Conservation (phyloP, 495 filamentous ascomycete species). For the Aspergillus cristatus region DNA sequence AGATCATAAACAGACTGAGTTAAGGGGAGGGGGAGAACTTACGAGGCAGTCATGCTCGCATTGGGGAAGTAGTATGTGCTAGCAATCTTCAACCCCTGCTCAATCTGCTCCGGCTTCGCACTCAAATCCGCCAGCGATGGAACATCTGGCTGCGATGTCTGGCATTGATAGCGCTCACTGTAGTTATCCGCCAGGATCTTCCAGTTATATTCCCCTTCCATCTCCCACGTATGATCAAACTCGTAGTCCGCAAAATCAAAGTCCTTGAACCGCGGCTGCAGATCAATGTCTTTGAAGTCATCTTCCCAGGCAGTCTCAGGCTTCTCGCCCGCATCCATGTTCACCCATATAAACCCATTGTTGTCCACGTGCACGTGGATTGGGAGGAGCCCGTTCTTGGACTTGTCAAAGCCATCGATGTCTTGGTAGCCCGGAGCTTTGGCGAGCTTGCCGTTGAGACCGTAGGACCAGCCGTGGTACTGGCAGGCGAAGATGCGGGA, state of each 20-base stretch:
- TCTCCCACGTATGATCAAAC: conserved; percentile 40
- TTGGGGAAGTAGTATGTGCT: conserved; percentile 41
- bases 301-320: conserved; percentile 35
- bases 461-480: conserved; percentile 56
- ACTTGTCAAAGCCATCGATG: conserved; percentile 46
- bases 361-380: conserved; percentile 39
- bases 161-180: conserved; percentile 47
- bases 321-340: conserved; percentile 32
- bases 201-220: conserved; percentile 41
- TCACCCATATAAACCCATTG: conserved; percentile 44
- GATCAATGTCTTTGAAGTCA: conserved; percentile 29
- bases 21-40: conserved; percentile 15
- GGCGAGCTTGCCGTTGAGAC: conserved; percentile 46
- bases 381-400: conserved; percentile 35
- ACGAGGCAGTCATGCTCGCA: conserved; percentile 36
- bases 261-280: conserved; percentile 22
- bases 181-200: conserved; percentile 43
- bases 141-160: conserved; percentile 38
- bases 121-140: conserved; percentile 31
- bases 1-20: background rate
- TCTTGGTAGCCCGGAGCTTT: conserved; percentile 50
- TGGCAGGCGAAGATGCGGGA: conserved; percentile 45
- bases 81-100: conserved; percentile 18
- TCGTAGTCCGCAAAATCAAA: conserved; percentile 37
- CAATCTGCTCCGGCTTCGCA: conserved; percentile 25